These are phyloP conservation scores for Fusarium incarnatum DNA, from an alignment of 2,329 filamentous ascomycete species.

Conservation along the genomic window DNA sequence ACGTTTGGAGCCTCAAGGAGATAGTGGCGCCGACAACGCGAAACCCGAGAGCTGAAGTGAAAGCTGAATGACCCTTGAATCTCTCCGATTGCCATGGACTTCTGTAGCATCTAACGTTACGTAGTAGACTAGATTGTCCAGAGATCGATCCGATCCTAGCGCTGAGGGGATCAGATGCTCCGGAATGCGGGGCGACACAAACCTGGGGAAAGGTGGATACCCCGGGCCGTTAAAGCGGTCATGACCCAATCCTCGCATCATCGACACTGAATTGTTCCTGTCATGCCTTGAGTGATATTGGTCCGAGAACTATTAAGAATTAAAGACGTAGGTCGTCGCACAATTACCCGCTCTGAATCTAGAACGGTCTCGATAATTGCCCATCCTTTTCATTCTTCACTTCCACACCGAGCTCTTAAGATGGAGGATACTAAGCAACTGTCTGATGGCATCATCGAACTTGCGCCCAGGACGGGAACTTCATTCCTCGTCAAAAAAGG, in stretches of 20 bases:
- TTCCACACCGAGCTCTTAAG: neutral
- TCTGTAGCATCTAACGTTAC: neutral
- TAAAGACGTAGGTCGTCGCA: neutral
- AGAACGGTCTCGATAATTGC: neutral
- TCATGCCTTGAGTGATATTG: neutral
- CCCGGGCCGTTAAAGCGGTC: neutral
- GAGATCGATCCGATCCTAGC: conserved; percentile 2
- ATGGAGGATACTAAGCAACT: conserved; percentile 6
- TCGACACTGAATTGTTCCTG: neutral
- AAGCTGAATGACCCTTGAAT: neutral
- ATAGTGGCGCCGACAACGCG: neutral
- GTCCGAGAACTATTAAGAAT: neutral
- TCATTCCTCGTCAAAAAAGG: conserved; percentile 5
- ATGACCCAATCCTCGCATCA: conserved; percentile 13
- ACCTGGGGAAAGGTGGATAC: neutral
- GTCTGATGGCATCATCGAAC: neutral
- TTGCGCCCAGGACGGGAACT: neutral
- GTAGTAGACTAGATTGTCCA: neutral
- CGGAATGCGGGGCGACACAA: neutral
- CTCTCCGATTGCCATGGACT: neutral
- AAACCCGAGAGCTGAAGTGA: neutral
- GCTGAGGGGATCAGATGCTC: neutral
- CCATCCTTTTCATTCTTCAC: neutral
- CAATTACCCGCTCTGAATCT: neutral
- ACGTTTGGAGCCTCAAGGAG: neutral